These are phyloP conservation scores for Claviceps paspali DNA, from an alignment of 2,329 filamentous ascomycete genomes.

Conservation along the genomic window DNA sequence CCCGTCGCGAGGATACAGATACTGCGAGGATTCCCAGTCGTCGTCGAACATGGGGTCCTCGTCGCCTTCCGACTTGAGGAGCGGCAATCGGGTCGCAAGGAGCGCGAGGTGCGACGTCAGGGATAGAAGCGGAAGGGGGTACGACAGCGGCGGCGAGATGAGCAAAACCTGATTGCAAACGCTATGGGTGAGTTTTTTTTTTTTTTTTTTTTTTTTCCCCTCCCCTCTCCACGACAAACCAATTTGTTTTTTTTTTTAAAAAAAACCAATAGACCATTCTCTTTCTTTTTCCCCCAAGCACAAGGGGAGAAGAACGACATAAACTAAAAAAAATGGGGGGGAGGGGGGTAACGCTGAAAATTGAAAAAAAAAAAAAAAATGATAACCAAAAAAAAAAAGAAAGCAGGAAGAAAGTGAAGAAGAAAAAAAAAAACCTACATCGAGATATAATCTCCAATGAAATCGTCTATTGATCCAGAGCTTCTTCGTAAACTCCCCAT, in stretches of 20 bases:
- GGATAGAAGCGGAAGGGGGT: slow-evolving; percentile 82
- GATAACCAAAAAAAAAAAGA: background rate
- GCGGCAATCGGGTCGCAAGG: slow-evolving; percentile 69
- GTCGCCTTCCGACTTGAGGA: slow-evolving; percentile 74
- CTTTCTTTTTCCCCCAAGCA: too few relatives aligned
- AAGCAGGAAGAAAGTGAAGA: background rate
- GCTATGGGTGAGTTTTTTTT: too few relatives aligned
- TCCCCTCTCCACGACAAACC: too few relatives aligned
- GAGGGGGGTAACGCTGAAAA: too few relatives aligned
- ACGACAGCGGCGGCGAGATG: slow-evolving; percentile 83
- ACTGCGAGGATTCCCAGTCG: slow-evolving; percentile 77
- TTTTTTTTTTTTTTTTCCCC: too few relatives aligned
- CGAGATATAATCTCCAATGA: slow-evolving; percentile 93
- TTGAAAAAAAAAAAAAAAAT: too few relatives aligned
- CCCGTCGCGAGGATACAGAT: slow-evolving; percentile 50
- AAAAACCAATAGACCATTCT: too few relatives aligned
- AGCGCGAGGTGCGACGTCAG: slow-evolving; percentile 89
- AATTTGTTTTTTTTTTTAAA: too few relatives aligned
- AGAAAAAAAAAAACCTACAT: slow-evolving; percentile 43
- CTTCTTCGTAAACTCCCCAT: slow-evolving; percentile 51
- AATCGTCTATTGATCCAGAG: slow-evolving; percentile 81
- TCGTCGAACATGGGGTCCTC: slow-evolving; percentile 97
- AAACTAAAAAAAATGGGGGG: too few relatives aligned
- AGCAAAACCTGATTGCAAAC: slow-evolving; percentile 81
- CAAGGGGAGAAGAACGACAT: too few relatives aligned